These are phyloP conservation scores for Xylaria sp. DNA, from an alignment of 2,329 filamentous ascomycete genomes.

Conservation along the genomic window DNA sequence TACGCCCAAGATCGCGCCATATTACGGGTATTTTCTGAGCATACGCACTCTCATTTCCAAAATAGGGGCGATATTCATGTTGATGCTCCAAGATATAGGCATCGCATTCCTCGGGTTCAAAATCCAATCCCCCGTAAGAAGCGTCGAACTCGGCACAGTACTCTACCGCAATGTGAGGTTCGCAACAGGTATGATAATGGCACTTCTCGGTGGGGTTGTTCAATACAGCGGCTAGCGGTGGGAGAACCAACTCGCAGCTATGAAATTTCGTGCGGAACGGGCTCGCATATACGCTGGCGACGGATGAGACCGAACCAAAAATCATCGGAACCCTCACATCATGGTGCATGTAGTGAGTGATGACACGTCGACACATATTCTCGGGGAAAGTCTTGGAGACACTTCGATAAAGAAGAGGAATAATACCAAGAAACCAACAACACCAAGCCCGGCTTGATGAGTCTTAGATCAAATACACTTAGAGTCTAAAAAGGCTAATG, in stretches of 20 bases:
- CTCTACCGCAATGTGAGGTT: background rate
- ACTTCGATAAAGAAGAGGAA: background rate
- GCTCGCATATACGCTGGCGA: slow-evolving; percentile 37
- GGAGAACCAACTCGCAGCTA: slow-evolving; percentile 40
- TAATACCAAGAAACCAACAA: background rate
- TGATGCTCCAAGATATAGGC: slow-evolving; percentile 40
- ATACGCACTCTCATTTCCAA: slow-evolving; percentile 29
- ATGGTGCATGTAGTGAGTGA: slow-evolving; percentile 48
- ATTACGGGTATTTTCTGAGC: slow-evolving; percentile 17
- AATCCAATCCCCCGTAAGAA: background rate
- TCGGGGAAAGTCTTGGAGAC: background rate
- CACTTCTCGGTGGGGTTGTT: slow-evolving; percentile 28
- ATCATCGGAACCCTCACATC: slow-evolving; percentile 45
- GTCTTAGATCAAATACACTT: slow-evolving; percentile 15
- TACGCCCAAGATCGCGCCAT: slow-evolving; percentile 34
- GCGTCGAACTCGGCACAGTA: slow-evolving; percentile 30
- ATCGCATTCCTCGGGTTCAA: slow-evolving; percentile 41
- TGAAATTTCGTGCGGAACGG: slow-evolving; percentile 41
- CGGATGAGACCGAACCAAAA: slow-evolving; percentile 3
- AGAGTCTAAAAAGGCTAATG: background rate
- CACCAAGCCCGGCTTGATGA: slow-evolving; percentile 18
- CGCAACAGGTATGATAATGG: slow-evolving; percentile 46
- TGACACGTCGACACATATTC: slow-evolving; percentile 43
- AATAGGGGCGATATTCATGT: slow-evolving; percentile 39
- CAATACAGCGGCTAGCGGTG: slow-evolving; percentile 1